A percentile compares a stretch with the other conserved stretches of the same genome.
Evolutionary conservation across 1,284 basidiomycete genomes (phyloP).

Genomic region (Heliocybe sulcata): DNA sequence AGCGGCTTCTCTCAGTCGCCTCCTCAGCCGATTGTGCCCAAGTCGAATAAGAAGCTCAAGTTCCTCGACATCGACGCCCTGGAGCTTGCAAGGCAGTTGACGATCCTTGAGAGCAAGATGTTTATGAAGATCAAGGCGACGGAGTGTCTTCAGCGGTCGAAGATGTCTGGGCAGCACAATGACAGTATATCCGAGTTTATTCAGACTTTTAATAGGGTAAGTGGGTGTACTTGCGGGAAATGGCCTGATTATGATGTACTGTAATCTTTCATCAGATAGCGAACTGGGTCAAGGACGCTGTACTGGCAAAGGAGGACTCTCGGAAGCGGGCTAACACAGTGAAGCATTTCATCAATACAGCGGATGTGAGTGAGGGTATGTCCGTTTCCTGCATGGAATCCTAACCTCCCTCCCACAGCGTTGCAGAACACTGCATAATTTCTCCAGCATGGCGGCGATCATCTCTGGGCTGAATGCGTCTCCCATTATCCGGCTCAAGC

Average conservation of each 20-base stretch:
- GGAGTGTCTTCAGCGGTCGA: constrained; percentile 83
- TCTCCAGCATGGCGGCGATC: constrained; percentile 93
- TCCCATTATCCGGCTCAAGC: constrained; percentile 86
- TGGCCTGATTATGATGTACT: neutral
- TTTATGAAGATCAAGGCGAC: constrained; percentile 88
- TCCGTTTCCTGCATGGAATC: constrained; percentile 7
- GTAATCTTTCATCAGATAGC: constrained; percentile 52
- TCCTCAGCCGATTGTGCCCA: constrained; percentile 76
- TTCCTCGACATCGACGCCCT: constrained; percentile 85
- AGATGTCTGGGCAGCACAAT: constrained; percentile 64
- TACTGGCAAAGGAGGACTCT: constrained; percentile 82
- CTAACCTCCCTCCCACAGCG: constrained; percentile 42
- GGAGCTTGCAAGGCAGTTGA: constrained; percentile 92
- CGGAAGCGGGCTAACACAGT: constrained; percentile 77
- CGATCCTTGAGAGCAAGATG: constrained; percentile 84
- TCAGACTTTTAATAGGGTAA: constrained; percentile 86
- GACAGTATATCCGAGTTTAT: constrained; percentile 90
- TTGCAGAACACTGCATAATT: constrained; percentile 88
- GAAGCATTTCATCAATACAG: constrained; percentile 90
- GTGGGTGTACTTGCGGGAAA: constrained; percentile 13
- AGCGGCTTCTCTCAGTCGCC: constrained; percentile 33
- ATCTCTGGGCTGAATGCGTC: constrained; percentile 93
- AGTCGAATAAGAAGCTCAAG: constrained; percentile 70
- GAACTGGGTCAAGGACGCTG: constrained; percentile 91
- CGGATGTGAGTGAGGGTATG: constrained; percentile 63